Evolutionary conservation across 768 basidiomycete genomes (phyloP).

Genomic region (Naematelia encephala): DNA sequence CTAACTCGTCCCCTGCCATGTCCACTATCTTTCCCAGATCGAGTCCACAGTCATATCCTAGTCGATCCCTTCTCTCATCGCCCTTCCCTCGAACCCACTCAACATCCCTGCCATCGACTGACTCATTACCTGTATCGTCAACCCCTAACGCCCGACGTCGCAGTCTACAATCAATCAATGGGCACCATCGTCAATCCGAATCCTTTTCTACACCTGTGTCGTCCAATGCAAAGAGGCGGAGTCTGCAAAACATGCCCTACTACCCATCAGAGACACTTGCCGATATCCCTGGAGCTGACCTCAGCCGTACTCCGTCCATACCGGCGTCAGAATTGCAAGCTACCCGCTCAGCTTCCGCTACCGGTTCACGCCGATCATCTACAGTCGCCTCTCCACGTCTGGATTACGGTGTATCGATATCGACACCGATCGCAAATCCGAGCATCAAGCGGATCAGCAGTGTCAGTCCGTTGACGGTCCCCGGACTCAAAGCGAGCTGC

Average conservation of each 20-base stretch:
- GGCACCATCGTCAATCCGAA: not conserved
- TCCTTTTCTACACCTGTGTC: not conserved
- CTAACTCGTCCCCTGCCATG: not conserved
- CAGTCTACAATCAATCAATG: not conserved
- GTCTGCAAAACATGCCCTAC: conserved; percentile 41
- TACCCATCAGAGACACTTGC: conserved; percentile 16
- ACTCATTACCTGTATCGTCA: not conserved
- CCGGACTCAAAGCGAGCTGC: conserved; percentile 41
- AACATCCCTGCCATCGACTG: not conserved
- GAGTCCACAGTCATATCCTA: not conserved
- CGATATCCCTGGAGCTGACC: not conserved
- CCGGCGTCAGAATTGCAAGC: conserved; percentile 30
- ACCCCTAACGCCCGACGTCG: not conserved
- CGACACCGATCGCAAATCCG: not conserved
- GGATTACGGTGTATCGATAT: not conserved
- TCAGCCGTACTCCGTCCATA: conserved; percentile 24
- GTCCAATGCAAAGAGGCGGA: conserved; percentile 30
- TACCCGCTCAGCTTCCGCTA: conserved; percentile 19
- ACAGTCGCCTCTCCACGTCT: not conserved
- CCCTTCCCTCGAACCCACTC: not conserved
- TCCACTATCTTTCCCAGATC: not conserved
- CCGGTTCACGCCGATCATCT: conserved; percentile 18
- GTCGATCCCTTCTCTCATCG: not conserved
- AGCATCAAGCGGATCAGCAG: conserved; percentile 18
- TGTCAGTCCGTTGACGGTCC: conserved; percentile 30